Base-by-base conservation (phyloP, 208 protist genomes). In the Strigomonas culicis region DNA sequence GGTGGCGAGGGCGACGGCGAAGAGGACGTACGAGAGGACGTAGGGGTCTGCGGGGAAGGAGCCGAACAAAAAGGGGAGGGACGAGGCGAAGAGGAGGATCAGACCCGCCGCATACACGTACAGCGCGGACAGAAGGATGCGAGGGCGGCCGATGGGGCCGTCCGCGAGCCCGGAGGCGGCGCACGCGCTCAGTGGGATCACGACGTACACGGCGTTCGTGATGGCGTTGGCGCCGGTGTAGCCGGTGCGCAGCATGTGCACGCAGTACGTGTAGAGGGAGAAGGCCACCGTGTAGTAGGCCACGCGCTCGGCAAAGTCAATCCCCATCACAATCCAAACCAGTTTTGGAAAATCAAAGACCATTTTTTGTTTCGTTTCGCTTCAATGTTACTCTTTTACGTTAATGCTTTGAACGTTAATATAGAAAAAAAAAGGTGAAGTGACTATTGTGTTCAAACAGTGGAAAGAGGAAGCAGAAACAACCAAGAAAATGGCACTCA, bases 211-310 rank as follows among this genome's bases (percentile, higher is more conserved):
- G 11, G 43, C 60, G 61, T 86, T 90, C 15, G 84, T 68, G 21
- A 84, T 47, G 21, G 74, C 80, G 41, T 90, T 86, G 0, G 71
- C 70, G 4, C 11, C 43, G 7, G 59, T 63, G 0, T 75, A 59
- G 17, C 72, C 75, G 10, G 73, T 74, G 25, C 53, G 60, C 15
- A 90, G 79, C 75, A 90, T 82, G 24, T 73, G 66, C 2, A 71
- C 82, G 64, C 70, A 77, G 60, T 87, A 90, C 3, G 84, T 90
- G 59, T 82, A 86, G 24, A 90, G 70, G 15, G 80, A 84, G 43
- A 87, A 87, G 41, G 74, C 70, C 13, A 80, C 78, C 2, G 78
- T 78, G 64, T 90, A 90, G 68, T 85, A 87, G 24, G 67, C 84
- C 19, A 84, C 46, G 3, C 84, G 80, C 69, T 90, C 80, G 1